Conservation (phyloP, 2,329 filamentous ascomycete species). For the Trichoderma sp. region DNA sequence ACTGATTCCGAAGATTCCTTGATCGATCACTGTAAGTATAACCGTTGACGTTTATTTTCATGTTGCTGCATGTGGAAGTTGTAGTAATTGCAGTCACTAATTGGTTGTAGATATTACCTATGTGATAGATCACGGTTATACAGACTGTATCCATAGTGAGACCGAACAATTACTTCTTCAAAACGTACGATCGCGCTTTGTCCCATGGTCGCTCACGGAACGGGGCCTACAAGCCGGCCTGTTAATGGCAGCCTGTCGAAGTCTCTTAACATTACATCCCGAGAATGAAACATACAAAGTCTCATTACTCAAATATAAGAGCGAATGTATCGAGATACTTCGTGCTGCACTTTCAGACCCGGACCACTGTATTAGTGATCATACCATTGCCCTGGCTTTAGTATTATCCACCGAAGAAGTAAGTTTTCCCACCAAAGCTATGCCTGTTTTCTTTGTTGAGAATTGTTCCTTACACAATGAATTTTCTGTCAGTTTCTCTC, state of each 20-base stretch:
- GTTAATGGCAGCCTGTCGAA: slow-evolving; percentile 17
- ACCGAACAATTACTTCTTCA: slow-evolving; percentile 9
- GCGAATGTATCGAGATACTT: slow-evolving; percentile 11
- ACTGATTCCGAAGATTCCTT: background rate
- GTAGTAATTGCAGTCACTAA: background rate
- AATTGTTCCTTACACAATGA: background rate
- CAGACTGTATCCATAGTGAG: slow-evolving; percentile 9
- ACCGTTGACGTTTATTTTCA: background rate
- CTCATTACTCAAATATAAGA: slow-evolving; percentile 11
- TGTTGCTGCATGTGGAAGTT: no score
- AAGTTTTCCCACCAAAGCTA: background rate
- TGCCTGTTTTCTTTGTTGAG: background rate
- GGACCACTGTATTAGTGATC: background rate
- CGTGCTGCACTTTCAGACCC: background rate
- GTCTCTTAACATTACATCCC: background rate
- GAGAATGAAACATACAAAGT: slow-evolving; percentile 12
- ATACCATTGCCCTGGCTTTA: slow-evolving; percentile 18
- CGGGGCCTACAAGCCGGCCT: slow-evolving; percentile 7
- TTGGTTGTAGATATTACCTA: slow-evolving; percentile 7
- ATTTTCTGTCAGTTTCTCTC: background rate
- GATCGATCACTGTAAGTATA: slow-evolving; percentile 15
- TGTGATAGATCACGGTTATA: slow-evolving; percentile 19
- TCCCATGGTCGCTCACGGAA: slow-evolving; percentile 22
- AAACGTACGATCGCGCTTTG: slow-evolving; percentile 9
- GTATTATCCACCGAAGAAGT: slow-evolving; percentile 18